phyloP scores from a whole-genome alignment of 495 filamentous ascomycete species.

The Parachaetomium inaequale region DNA sequence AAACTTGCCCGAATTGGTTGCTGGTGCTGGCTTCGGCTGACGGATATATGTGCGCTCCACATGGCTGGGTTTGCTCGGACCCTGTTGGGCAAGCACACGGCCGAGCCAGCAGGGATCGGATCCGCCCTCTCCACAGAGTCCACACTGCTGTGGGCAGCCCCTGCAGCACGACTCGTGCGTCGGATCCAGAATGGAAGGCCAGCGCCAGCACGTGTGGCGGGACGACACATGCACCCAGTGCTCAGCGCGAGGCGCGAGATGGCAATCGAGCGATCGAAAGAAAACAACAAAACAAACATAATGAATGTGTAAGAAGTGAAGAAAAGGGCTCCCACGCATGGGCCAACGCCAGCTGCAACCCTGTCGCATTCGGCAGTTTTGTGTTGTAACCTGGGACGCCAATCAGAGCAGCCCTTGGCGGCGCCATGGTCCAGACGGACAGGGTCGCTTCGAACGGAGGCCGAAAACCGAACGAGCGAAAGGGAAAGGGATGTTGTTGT shows the following conservation, averaged over 20 bases:
- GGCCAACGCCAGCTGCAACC: background rate
- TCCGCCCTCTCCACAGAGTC: background rate
- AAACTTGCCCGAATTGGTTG: slow-evolving; percentile 2
- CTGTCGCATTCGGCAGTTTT: slow-evolving; percentile 6
- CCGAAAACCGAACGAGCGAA: background rate
- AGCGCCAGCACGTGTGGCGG: background rate
- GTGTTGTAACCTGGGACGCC: background rate
- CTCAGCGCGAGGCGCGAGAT: background rate
- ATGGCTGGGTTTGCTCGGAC: slow-evolving; percentile 7
- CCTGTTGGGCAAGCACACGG: background rate
- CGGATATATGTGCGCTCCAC: slow-evolving; percentile 3
- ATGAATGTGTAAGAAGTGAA: background rate
- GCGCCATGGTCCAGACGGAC: background rate
- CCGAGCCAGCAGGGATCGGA: slow-evolving; percentile 7
- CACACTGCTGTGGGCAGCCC: background rate
- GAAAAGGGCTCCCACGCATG: background rate
- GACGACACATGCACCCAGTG: background rate
- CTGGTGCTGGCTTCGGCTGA: background rate
- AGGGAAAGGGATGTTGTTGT: background rate
- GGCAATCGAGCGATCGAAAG: background rate
- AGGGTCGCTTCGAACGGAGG: background rate
- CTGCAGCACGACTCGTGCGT: slow-evolving; percentile 8
- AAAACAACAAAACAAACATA: background rate
- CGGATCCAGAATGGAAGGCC: background rate
- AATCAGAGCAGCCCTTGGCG: slow-evolving; percentile 1